Evolutionary conservation across 345 rosid genomes (phyloP), one percentile per base, ranked within the genome.

Genomic region (Turnera subulata): DNA sequence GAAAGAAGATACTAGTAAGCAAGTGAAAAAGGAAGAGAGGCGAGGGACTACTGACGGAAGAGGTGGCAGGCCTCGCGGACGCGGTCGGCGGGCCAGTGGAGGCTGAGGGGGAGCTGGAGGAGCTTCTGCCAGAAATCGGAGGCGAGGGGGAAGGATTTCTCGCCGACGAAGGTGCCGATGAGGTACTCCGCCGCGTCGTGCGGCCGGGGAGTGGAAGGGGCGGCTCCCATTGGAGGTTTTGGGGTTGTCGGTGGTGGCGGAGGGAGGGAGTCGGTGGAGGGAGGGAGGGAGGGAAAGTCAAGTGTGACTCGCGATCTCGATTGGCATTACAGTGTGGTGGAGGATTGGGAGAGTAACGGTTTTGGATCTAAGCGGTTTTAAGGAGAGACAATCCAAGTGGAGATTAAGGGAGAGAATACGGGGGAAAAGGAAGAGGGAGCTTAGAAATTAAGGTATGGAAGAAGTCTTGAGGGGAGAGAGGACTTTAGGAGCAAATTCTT

Each of bases 81-180:
- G 1, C 89, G 92, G 52, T 77, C 70, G 46, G 69, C 51, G 5
- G 86, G 82, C 96, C 97, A 93, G 26, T 67, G 84, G 39, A 85
- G 84, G 63, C 78, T 78, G 71, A 71, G 69, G 35, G 96, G 99
- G 60, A 93, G 87, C 71, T 84, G 87, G 17, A 93, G 82, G 11
- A 93, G 95, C 68, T 87, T 89, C 73, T 82, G 83, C 99, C 99
- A 93, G 81, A 85, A 85, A 77, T 93, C 96, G 19, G 97, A 93
- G 26, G 72, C 73, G 54, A 93, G 63, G 0, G 97, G 95, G 59
- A 89, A 82, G 52, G 96, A 84, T 72, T 89, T 88, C 76, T 85
- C 95, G n/a, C 97, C 99, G 53, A 93, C 90, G 18, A 93, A 82
- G n/a, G 85, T 68, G 5, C 80, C 77, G 61, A 87, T 84, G 72